Evolutionary conservation across 139 green algal genomes (phyloP), one percentile per base, ranked within the genome.

Genomic region (Chlamydomonas sp.): DNA sequence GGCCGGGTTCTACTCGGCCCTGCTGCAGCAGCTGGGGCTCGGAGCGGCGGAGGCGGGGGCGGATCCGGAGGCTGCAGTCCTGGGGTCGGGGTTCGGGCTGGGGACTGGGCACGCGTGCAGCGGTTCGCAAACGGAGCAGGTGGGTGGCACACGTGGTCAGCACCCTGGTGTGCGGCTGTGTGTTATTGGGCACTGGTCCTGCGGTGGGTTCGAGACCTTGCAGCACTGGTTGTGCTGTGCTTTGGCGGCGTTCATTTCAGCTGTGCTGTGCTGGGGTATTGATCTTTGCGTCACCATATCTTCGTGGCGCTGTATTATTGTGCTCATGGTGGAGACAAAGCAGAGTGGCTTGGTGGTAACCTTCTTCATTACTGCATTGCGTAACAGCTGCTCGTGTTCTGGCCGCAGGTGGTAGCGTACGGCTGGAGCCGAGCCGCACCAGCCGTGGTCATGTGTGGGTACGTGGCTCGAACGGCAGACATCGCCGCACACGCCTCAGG

Each of bases 1-100:
- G 20, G 75, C 63, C 31, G 75, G 63, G 17, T 88, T 88, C 75
- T 88, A 83, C 84, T 6, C 9, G 3, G 64, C 83, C n/a, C n/a
- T 88, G 18, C 63, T 77, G 0, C 63, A 83, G 3, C 84, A 64
- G 9, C 57, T 88, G 20, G 84, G 76, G 2, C 63, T 80, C 1
- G 18, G 3, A 14, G 8, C 8, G 12, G 69, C 5, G 71, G 78
- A 63, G 7, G 78, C 78, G 20, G 18, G n/a, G 63, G 78, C 78
- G 62, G 49, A 66, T 59, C 76, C 66, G 76, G 18, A 59, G 73
- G 69, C 69, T 76, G 17, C 69, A 8, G 31, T 49, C 31, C 31
- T 49, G 31, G 31, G 31, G 31, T 49, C 31, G 31, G 31, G 31
- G 31, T 49, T 49, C 31, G 31, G 31, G 31, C 31, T 49, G 31